phyloP scores from a whole-genome alignment of 2,329 filamentous ascomycete species.

The Colletotrichum sidae region DNA sequence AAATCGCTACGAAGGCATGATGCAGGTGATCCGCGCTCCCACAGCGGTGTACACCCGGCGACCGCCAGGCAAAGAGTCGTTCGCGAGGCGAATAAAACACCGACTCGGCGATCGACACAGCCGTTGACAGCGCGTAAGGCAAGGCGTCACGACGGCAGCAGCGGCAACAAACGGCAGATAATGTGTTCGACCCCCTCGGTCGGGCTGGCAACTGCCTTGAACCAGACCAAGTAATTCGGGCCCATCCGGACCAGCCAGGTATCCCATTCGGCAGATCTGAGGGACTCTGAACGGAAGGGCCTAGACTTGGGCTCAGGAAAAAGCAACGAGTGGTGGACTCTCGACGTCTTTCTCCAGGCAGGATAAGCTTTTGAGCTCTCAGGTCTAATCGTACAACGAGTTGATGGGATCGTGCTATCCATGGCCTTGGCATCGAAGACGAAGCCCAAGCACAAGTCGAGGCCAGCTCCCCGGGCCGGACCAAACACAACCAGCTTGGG shows the following conservation, averaged over 20 bases:
- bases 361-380: constrained; percentile 1
- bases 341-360: neutral
- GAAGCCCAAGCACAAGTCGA: constrained; percentile 18
- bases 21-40: neutral
- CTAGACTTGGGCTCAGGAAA: constrained; percentile 7
- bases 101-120: constrained; percentile 46
- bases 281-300: neutral
- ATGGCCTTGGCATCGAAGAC: constrained; percentile 27
- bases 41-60: constrained; percentile 14
- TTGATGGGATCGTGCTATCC: constrained; percentile 11
- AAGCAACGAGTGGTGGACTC: constrained; percentile 12
- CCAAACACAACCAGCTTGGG: neutral
- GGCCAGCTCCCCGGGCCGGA: constrained; percentile 2
- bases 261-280: constrained; percentile 8
- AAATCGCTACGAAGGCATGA: constrained; percentile 5
- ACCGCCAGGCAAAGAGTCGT: constrained; percentile 13
- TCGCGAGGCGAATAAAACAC: constrained; percentile 7
- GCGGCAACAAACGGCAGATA: neutral
- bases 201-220: constrained; percentile 15
- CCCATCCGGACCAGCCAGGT: neutral
- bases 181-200: neutral
- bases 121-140: constrained; percentile 41
- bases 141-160: constrained; percentile 7
- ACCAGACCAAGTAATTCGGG: constrained; percentile 19
- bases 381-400: constrained; percentile 1